phyloP scores from a whole-genome alignment of 2,329 filamentous ascomycete genomes.

The Colletotrichum musicola region DNA sequence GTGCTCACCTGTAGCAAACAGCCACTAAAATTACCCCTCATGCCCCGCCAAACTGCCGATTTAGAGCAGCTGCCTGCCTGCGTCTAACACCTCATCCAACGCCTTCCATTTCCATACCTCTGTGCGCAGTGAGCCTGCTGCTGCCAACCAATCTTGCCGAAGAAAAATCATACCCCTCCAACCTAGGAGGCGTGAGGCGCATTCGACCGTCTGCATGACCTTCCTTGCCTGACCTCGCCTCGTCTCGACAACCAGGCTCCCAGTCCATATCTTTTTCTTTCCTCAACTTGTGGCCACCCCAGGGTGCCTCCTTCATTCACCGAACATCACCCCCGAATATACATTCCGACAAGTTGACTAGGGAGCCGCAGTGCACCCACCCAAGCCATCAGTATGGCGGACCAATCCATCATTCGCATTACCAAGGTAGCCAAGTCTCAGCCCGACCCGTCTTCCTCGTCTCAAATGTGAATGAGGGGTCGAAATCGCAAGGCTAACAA shows the following conservation, averaged over 20 bases:
- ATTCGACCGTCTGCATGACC: conserved; percentile 19
- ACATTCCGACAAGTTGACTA: conserved; percentile 1
- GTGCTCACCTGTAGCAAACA: conserved; percentile 24
- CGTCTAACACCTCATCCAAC: conserved; percentile 4
- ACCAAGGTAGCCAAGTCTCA: conserved; percentile 72
- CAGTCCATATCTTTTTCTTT: conserved; percentile 8
- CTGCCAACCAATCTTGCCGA: conserved; percentile 10
- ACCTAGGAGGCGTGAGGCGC: conserved; percentile 10
- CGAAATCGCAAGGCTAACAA: conserved; percentile 24
- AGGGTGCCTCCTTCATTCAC: background rate
- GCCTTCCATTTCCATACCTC: conserved; percentile 12
- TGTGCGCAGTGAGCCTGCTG: conserved; percentile 14
- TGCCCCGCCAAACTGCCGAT: conserved; percentile 37
- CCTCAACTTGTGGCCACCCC: background rate
- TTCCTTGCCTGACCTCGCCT: conserved; percentile 12
- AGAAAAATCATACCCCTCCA: conserved; percentile 7
- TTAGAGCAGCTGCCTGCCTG: conserved; percentile 29
- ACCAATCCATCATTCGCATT: conserved; percentile 90
- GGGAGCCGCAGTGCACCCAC: conserved; percentile 5
- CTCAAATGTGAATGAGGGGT: conserved; percentile 16
- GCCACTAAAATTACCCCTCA: conserved; percentile 39
- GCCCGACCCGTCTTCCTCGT: conserved; percentile 27
- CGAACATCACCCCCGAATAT: background rate
- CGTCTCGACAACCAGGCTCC: conserved; percentile 24
- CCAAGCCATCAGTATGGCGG: conserved; percentile 69